A percentile compares a stretch with the other conserved stretches of the same genome.
phyloP scores from a whole-genome alignment of 1,284 basidiomycete genomes.

The Malassezia psittaci region DNA sequence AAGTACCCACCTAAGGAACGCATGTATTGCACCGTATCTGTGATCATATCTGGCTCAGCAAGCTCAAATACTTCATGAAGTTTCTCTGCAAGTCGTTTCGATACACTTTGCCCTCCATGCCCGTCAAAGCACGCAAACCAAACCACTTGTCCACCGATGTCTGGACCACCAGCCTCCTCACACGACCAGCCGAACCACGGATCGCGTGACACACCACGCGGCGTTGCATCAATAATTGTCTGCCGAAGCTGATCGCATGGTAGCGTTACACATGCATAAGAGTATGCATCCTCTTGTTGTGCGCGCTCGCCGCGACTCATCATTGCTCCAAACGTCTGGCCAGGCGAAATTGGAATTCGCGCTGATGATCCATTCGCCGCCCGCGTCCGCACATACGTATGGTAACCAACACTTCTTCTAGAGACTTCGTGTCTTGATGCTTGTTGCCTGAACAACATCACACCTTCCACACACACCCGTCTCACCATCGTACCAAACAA shows the following conservation, averaged over 20 bases:
- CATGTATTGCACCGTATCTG: constrained; percentile 41
- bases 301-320: constrained; percentile 31
- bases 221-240: constrained; percentile 21
- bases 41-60: constrained; percentile 32
- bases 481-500: no score
- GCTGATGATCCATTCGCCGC: constrained; percentile 1
- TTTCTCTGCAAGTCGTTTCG: constrained; percentile 27
- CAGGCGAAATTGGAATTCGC: constrained; percentile 16
- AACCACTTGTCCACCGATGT: constrained; percentile 37
- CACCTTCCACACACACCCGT: no score
- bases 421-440: no score
- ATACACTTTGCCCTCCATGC: constrained; percentile 37
- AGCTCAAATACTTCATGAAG: constrained; percentile 38
- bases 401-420: neutral
- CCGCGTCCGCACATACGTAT: constrained; percentile 16
- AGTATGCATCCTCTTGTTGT: constrained; percentile 40
- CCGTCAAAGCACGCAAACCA: constrained; percentile 47
- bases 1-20: constrained; percentile 43
- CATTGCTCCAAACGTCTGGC: constrained; percentile 13
- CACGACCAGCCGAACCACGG: constrained; percentile 27
- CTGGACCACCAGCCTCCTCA: constrained; percentile 29
- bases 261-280: constrained; percentile 35
- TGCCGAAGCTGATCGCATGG: constrained; percentile 25
- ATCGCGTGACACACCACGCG: constrained; percentile 14
- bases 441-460: no score